These are phyloP conservation scores for Coemansia sp. DNA, from an alignment of 192 early-diverging fungal species.

Conservation along the genomic window DNA sequence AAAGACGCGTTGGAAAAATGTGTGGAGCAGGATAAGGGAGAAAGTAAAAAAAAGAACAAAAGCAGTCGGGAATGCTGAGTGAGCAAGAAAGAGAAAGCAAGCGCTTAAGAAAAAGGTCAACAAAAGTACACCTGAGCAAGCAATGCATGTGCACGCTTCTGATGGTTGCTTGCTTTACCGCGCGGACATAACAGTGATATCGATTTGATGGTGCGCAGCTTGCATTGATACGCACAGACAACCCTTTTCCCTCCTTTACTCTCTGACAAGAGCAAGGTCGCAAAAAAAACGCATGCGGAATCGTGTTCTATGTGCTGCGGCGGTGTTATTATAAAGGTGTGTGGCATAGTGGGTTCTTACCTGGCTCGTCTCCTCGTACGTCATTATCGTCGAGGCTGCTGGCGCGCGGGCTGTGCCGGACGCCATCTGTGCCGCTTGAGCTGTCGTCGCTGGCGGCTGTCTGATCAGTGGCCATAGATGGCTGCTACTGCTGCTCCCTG, in stretches of 20 bases:
- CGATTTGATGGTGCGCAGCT: too few species aligned
- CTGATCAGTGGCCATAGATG: neutral
- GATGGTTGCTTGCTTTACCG: too few species aligned
- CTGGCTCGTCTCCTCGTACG: neutral
- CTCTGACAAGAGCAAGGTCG: too few species aligned
- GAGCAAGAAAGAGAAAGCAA: neutral
- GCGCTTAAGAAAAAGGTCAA: conserved; percentile 3
- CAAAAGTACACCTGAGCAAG: conserved; percentile 6
- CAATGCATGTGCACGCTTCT: neutral
- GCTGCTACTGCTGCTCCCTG: neutral
- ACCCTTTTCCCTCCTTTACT: too few species aligned
- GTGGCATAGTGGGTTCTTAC: neutral
- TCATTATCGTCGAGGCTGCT: neutral
- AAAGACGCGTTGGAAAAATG: neutral
- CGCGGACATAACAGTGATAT: too few species aligned
- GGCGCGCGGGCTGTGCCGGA: neutral
- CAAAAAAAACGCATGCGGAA: too few species aligned
- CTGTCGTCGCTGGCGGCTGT: neutral
- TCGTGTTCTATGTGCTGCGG: neutral
- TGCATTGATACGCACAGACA: too few species aligned
- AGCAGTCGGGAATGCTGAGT: neutral
- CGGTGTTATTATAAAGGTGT: neutral
- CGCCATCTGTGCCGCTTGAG: neutral
- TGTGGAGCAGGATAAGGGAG: neutral
- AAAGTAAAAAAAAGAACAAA: neutral